Evolutionary conservation across 495 filamentous ascomycete genomes (phyloP), one percentile per base, ranked within the genome.

Genomic region (Endocarpon pusillum): DNA sequence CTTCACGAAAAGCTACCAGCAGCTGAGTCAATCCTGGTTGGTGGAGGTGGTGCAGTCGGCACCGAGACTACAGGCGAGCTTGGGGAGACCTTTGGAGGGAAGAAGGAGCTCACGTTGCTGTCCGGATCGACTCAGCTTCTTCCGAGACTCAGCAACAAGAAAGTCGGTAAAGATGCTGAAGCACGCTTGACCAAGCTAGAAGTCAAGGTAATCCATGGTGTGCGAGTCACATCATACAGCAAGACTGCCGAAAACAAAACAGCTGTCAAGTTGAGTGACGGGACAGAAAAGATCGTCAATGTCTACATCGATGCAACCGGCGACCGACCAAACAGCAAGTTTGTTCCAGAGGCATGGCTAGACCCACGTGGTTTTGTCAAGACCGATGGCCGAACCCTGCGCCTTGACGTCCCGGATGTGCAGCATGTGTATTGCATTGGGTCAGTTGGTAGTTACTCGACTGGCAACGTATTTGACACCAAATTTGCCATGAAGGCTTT

Each of bases 241-340:
- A 34, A n/a, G 9, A 29, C 33, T 1, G 21, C 30, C 0, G 30
- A 42, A 15, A 33, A 34, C 9, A 25, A 30, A 19, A 42, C 45
- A 20, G 28, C 35, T 11, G 31, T 47, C 19, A 26, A 15, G 5
- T 19, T 50, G 2, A 38, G 29, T 14, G 39, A 50, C 27, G 42
- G 42, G 17, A 36, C 28, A 19, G 35, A 17, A 9, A 34, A 39
- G 14, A 39, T 23, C 1, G 63, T 67, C 1, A 69, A 75, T 43
- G 29, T 73, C 21, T 68, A 69, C 50, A 53, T 77, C 26, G 60
- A 64, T 3, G 68, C 71, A 3, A 65, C 57, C 45, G 72, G 72
- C 25, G 53, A 69, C 23, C 33, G 48, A 2, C 63, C 69, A 35
- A 75, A 75, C 52, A 60, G 64, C 18, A 56, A 58, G 14, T 77